Evolutionary conservation across 805 yeast species (phyloP).

Genomic region (Limtongia smithiae): DNA sequence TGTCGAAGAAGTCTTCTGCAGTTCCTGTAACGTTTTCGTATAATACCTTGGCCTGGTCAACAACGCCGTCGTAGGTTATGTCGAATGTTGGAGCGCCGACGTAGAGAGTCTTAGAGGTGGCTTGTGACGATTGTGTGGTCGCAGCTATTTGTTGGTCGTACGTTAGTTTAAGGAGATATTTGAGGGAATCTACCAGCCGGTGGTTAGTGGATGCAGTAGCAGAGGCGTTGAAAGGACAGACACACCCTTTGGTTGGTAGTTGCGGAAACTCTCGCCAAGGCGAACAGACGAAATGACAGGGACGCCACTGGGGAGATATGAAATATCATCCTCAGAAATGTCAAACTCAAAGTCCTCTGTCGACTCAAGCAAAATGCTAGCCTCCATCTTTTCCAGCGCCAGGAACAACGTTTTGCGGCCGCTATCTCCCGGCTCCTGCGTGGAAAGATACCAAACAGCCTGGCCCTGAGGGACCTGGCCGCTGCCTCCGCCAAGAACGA

Average conservation of each 20-base stretch:
- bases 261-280: slow-evolving; percentile 78
- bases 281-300: slow-evolving; percentile 75
- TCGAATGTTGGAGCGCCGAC: slow-evolving; percentile 75
- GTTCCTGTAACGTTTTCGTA: slow-evolving; percentile 83
- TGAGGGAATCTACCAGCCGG: slow-evolving; percentile 15
- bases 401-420: slow-evolving; percentile 76
- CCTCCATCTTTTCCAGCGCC: slow-evolving; percentile 77
- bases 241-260: slow-evolving; percentile 74
- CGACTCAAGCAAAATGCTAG: slow-evolving; percentile 75
- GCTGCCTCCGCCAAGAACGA: slow-evolving; percentile 81
- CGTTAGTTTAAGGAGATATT: slow-evolving; percentile 24
- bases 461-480: slow-evolving; percentile 87
- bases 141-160: slow-evolving; percentile 21
- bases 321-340: slow-evolving; percentile 53
- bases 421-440: slow-evolving; percentile 60
- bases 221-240: not conserved
- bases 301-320: slow-evolving; percentile 54
- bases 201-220: not conserved
- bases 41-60: slow-evolving; percentile 72
- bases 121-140: slow-evolving; percentile 22
- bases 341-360: slow-evolving; percentile 55
- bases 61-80: slow-evolving; percentile 84
- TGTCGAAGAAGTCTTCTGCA: slow-evolving; percentile 92
- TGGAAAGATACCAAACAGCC: slow-evolving; percentile 84
- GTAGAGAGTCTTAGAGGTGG: slow-evolving; percentile 36